Conservation (phyloP, 139 green algal genomes). For the Pseudopediastrum boryanum region DNA sequence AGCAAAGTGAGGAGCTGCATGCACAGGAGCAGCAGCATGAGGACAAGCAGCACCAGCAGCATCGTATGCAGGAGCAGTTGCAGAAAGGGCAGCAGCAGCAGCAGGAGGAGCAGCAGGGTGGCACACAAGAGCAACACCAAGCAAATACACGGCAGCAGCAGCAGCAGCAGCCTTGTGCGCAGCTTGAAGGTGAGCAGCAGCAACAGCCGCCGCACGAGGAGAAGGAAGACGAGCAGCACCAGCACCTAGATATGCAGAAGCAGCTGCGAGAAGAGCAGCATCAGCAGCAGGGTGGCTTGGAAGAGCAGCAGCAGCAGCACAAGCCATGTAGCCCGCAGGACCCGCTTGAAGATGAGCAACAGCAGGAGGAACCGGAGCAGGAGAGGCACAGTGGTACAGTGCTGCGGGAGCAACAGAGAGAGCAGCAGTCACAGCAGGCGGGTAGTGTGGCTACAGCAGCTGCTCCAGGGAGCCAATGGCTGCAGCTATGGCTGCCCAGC, state of each 20-base stretch:
- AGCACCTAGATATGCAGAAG: slow-evolving; percentile 53
- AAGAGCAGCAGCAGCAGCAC: slow-evolving; percentile 25
- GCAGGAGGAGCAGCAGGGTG: no score
- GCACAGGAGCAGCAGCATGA: no score
- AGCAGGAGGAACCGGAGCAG: slow-evolving; percentile 46
- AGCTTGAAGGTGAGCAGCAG: no score
- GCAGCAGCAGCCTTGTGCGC: no score
- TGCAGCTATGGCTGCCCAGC: background rate
- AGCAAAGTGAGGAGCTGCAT: no score
- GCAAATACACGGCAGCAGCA: no score
- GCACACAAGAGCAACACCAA: no score
- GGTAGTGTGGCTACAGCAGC: background rate
- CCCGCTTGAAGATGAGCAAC: slow-evolving; percentile 53
- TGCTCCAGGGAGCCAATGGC: background rate
- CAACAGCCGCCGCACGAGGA: slow-evolving; percentile 45
- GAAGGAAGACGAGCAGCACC: slow-evolving; percentile 64
- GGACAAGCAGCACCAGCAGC: no score
- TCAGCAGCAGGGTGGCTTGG: background rate
- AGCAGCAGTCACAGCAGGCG: background rate
- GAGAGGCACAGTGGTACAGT: background rate
- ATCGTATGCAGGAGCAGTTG: no score
- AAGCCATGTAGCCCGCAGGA: slow-evolving; percentile 45
- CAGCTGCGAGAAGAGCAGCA: slow-evolving; percentile 16
- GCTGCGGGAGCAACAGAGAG: background rate
- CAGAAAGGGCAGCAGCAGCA: no score